A percentile compares a stretch with the other conserved stretches of the same genome.
Evolutionary conservation across 345 rosid genomes (phyloP).

Genomic region (Lagerstroemia speciosa): DNA sequence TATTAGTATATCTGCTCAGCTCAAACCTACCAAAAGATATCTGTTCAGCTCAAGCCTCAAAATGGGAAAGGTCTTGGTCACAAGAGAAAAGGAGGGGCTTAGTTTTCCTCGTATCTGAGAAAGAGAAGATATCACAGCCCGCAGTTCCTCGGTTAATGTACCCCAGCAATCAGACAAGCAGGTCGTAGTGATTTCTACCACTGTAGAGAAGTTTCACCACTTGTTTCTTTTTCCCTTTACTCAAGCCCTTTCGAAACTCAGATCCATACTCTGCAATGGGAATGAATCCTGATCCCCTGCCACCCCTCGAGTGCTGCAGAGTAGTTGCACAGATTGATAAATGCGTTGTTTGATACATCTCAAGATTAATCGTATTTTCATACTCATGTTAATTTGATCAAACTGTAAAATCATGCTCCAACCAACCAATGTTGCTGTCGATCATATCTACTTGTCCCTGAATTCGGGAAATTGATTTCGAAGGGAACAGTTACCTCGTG

Average conservation of each 20-base stretch:
- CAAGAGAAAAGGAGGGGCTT: not conserved
- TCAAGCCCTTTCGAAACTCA: constrained; percentile 48
- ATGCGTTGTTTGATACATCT: not conserved
- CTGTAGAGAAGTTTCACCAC: constrained; percentile 79
- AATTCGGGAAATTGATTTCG: not conserved
- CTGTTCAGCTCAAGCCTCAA: not conserved
- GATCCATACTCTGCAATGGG: constrained; percentile 76
- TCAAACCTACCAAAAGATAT: too few relatives aligned
- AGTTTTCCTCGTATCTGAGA: not conserved
- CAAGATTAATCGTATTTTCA: not conserved
- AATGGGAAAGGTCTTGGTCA: not conserved
- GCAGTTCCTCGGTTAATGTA: not conserved
- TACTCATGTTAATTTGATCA: too few relatives aligned
- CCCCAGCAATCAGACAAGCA: constrained; percentile 33
- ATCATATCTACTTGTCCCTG: not conserved
- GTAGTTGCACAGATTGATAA: not conserved
- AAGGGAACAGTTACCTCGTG: constrained; percentile 47
- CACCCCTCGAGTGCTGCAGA: constrained; percentile 49
- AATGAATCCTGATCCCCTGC: constrained; percentile 63
- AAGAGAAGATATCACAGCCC: not conserved
- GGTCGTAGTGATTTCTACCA: constrained; percentile 78
- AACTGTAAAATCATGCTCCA: not conserved
- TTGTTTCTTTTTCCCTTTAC: constrained; percentile 42
- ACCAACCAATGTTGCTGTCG: not conserved
- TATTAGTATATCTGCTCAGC: too few relatives aligned